Base-by-base conservation (phyloP, 140 eudicot genomes). In the Ambrosia hybrid region DNA sequence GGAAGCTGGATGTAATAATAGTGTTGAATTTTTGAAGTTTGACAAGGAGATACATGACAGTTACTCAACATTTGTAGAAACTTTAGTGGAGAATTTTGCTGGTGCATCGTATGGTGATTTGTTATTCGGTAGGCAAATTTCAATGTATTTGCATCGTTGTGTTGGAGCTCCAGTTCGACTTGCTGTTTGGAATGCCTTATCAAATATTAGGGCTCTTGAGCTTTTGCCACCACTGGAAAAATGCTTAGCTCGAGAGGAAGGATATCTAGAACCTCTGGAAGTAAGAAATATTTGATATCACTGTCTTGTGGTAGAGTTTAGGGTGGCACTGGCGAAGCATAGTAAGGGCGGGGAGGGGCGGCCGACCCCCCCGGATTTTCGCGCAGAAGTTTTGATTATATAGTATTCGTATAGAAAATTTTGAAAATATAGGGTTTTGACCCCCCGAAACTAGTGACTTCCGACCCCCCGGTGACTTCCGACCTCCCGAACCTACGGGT, bases 241-340 rank as follows among this genome's bases (percentile, higher is more conserved):
- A 70, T 94, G 96, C 67, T 38, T 90, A 59, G 84, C 73, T 8
- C 76, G 72, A 57, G 86, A 72, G 65, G 86, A 85, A 82, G 96
- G 99, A 36, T 94, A 88, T 77, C 97, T 94, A 21, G 90, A 86
- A 82, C 99, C 99, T 17, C 65, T 79, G 36, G 97, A 94, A 97
- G 99, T 94, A 90, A 70, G 66, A 66, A 70, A 6, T 63, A 11
- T 71, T 41, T 9, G 53, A 14, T 21, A 21, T 21, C 26, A 21
- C 26, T 21, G 26, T 21, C 26, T 21, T 21, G 26, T 21, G 0
- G 26, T 21, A 21, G 26, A 21, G 26, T 21, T 21, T 21, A 21
- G 26, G 26, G 26, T 21, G 26, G 26, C 26, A 21, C n/a, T n/a
- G n/a, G n/a, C n/a, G n/a, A n/a, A n/a, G n/a, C n/a, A n/a, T n/a